phyloP scores from a whole-genome alignment of 805 yeast species.

The Ogataea saltuana region DNA sequence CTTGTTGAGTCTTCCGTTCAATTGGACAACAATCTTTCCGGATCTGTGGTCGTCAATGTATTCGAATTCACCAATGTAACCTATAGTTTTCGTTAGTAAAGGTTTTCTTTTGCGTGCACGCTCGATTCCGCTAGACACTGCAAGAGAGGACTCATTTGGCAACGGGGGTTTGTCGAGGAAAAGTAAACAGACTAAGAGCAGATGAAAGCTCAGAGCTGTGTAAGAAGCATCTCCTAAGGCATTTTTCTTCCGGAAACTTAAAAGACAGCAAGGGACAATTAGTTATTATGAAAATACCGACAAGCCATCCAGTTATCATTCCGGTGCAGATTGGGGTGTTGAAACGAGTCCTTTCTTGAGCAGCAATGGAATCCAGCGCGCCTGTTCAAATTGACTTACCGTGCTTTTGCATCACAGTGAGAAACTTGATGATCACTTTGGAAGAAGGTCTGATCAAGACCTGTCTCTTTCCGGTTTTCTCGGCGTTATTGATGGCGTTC shows the following conservation, averaged over 20 bases:
- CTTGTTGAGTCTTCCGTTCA: slow-evolving; percentile 98
- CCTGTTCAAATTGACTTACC: slow-evolving; percentile 64
- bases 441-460: slow-evolving; percentile 98
- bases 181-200: slow-evolving; percentile 59
- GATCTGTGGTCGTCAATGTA: slow-evolving; percentile 99
- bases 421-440: slow-evolving; percentile 96
- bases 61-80: slow-evolving; percentile 97
- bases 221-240: slow-evolving; percentile 56
- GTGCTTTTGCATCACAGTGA: slow-evolving; percentile 97
- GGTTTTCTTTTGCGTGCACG: too few species aligned
- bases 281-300: slow-evolving; percentile 47
- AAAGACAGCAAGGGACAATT: slow-evolving; percentile 93
- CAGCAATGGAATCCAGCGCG: too few species aligned
- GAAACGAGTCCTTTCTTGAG: neutral
- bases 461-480: slow-evolving; percentile 99
- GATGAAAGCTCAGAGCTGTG: slow-evolving; percentile 48
- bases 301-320: slow-evolving; percentile 99
- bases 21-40: slow-evolving; percentile 95
- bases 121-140: slow-evolving; percentile 6
- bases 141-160: neutral
- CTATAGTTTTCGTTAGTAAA: slow-evolving; percentile 39
- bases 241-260: slow-evolving; percentile 88
- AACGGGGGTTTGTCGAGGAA: slow-evolving; percentile 52
- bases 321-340: slow-evolving; percentile 52
- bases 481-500: slow-evolving; percentile 98